Evolutionary conservation across 306 rosid species (phyloP).

Genomic region (Crotalaria pallida): DNA sequence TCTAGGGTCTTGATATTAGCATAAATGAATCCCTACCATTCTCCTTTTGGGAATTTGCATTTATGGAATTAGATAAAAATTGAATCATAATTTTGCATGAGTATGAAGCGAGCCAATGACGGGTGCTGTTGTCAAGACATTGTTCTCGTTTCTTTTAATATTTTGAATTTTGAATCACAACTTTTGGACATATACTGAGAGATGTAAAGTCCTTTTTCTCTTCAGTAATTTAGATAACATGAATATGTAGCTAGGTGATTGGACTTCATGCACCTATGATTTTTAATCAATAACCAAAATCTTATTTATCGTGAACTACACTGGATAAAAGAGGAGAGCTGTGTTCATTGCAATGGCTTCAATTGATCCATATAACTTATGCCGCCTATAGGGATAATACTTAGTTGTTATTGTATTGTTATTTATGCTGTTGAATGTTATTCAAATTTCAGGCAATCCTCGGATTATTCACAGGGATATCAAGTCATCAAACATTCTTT

Average conservation of each 20-base stretch:
- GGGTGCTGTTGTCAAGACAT: not conserved
- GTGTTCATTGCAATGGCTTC: not conserved
- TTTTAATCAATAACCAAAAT: not conserved
- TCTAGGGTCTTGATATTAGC: not conserved
- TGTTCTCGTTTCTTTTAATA: not conserved
- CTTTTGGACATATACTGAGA: not conserved
- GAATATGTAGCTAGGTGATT: not conserved
- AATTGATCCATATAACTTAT: not conserved
- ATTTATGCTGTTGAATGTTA: slow-evolving; percentile 13
- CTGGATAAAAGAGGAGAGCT: not conserved
- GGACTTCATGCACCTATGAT: not conserved
- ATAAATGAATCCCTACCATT: slow-evolving; percentile 6
- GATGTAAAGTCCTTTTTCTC: not conserved
- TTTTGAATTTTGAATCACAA: not conserved
- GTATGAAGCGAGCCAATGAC: not conserved
- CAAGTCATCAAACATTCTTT: slow-evolving; percentile 91
- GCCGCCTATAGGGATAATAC: not conserved
- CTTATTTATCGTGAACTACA: not conserved
- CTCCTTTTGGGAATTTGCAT: not conserved
- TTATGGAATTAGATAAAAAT: not conserved
- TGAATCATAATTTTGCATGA: not conserved
- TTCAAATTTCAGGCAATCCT: slow-evolving; percentile 67
- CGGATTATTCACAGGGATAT: slow-evolving; percentile 95
- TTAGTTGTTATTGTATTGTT: not conserved
- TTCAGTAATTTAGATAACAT: not conserved